Base-by-base conservation (phyloP, 2,329 filamentous ascomycete genomes). In the Westerdykella sp. region DNA sequence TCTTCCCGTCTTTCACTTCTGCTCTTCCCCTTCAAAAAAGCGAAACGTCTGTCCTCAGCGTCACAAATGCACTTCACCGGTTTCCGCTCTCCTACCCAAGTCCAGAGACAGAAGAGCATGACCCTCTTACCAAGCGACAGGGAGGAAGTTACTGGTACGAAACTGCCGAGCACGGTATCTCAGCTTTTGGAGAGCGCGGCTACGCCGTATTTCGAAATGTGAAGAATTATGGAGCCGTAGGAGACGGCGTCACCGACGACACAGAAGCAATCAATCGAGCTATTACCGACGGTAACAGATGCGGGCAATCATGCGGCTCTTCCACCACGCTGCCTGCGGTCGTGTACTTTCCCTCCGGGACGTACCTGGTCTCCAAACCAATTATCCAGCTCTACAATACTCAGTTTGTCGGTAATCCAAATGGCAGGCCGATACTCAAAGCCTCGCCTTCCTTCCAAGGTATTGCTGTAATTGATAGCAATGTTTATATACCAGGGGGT, bases 361-460 rank as follows among this genome's bases (percentile, higher is more conserved):
- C 72, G 0, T 83, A 83, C 49, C 40, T 76, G 0, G 67, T 79
- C 45, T 77, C 69, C 39, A 62, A 64, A 0, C 68, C 76, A 1
- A 77, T 83, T 47, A 70, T 78, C 43, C 70, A 77, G 50, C 79
- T 76, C 51, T 83, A 80, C 62, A 73, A 74, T 43, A 82, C 79
- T 2, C 73, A 80, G 53, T 58, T 82, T 13, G 69, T 81, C 37
- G 77, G 77, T 32, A 76, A 80, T 44, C 72, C 78, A 3, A 75
- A 71, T 47, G 67, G 70, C 31, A 61, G 73, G 15, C 77, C 78
- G 1, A 69, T 70, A 3, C 66, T 81, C 35, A 73, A 75, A 46
- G 76, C 75, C 1, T 69, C 70, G 5, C 28, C 69, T 5, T 65
- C 63, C 45, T 81, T 81, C 53, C 18, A 18, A 5, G 75, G 74